phyloP scores from a whole-genome alignment of 345 rosid species.

The Sapria himalayana region DNA sequence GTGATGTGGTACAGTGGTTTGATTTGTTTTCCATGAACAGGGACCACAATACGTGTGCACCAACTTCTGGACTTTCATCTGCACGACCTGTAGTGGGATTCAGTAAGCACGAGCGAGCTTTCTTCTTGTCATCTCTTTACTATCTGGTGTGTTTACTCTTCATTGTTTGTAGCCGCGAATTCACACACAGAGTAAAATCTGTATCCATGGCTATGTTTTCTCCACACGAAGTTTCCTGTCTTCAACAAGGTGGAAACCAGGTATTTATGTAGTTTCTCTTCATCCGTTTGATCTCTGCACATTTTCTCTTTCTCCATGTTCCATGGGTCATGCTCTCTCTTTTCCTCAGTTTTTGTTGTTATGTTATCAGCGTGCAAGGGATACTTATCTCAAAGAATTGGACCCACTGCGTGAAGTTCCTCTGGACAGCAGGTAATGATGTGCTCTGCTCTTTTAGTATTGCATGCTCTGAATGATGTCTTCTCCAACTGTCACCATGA shows the following conservation, averaged over 20 bases:
- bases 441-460: no score
- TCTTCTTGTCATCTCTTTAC: constrained; percentile 2
- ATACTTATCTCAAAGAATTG: constrained; percentile 69
- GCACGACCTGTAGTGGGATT: constrained; percentile 94
- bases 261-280: constrained; percentile 14
- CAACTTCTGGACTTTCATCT: constrained; percentile 86
- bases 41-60: constrained; percentile 98
- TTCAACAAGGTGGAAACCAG: constrained; percentile 95
- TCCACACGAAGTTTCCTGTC: constrained; percentile 59
- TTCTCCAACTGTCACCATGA: constrained; percentile 11
- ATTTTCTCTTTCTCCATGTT: neutral
- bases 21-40: constrained; percentile 22
- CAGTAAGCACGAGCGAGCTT: constrained; percentile 35
- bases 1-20: no score
- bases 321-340: neutral
- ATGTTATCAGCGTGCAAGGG: constrained; percentile 53
- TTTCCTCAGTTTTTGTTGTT: constrained; percentile 3
- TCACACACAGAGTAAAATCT: constrained; percentile 88
- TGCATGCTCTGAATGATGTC: no score
- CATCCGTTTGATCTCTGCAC: neutral
- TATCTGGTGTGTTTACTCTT: constrained; percentile 2
- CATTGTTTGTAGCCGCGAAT: constrained; percentile 51
- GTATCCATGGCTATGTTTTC: constrained; percentile 89
- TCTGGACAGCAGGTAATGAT: constrained; percentile 70
- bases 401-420: constrained; percentile 53